Evolutionary conservation across 1,284 basidiomycete genomes (phyloP).

Genomic region (Exobasidium rhododendri): DNA sequence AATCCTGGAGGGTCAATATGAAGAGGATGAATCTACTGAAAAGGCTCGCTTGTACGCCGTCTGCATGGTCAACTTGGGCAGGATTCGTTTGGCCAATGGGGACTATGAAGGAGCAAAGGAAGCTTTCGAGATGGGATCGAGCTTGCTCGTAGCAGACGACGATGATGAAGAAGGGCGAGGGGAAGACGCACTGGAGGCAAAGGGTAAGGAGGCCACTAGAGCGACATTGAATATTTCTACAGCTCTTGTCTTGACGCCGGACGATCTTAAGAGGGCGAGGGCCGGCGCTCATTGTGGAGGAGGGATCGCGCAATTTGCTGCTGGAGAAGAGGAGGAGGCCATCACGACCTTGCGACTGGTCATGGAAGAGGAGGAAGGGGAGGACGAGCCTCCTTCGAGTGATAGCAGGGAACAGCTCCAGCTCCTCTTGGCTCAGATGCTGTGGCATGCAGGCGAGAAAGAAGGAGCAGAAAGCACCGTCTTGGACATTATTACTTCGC

Average conservation of each 20-base stretch:
- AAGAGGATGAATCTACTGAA: slow-evolving; percentile 72
- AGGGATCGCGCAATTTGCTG: slow-evolving; percentile 20
- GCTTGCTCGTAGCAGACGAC: slow-evolving; percentile 63
- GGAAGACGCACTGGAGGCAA: too few species aligned
- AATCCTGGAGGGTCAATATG: slow-evolving; percentile 81
- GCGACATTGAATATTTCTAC: too few species aligned
- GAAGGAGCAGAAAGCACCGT: slow-evolving; percentile 76
- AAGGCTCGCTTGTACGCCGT: slow-evolving; percentile 77
- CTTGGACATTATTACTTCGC: slow-evolving; percentile 59
- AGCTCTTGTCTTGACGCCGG: background rate
- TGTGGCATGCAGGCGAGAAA: slow-evolving; percentile 69
- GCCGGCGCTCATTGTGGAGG: slow-evolving; percentile 22
- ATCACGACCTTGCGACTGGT: slow-evolving; percentile 17
- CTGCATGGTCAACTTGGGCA: slow-evolving; percentile 77
- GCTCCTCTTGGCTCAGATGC: slow-evolving; percentile 72
- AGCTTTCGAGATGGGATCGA: slow-evolving; percentile 66
- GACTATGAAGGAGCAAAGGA: slow-evolving; percentile 66
- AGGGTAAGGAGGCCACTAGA: too few species aligned
- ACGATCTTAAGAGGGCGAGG: slow-evolving; percentile 6
- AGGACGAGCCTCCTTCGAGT: too few species aligned
- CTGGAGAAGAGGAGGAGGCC: slow-evolving; percentile 14
- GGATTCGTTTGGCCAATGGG: slow-evolving; percentile 66
- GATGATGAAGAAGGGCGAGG: slow-evolving; percentile 46
- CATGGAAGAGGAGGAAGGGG: background rate
- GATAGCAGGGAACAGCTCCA: slow-evolving; percentile 60